These are phyloP conservation scores for Tuber microsphaerosporum DNA, from an alignment of 495 filamentous ascomycete genomes.

Conservation along the genomic window DNA sequence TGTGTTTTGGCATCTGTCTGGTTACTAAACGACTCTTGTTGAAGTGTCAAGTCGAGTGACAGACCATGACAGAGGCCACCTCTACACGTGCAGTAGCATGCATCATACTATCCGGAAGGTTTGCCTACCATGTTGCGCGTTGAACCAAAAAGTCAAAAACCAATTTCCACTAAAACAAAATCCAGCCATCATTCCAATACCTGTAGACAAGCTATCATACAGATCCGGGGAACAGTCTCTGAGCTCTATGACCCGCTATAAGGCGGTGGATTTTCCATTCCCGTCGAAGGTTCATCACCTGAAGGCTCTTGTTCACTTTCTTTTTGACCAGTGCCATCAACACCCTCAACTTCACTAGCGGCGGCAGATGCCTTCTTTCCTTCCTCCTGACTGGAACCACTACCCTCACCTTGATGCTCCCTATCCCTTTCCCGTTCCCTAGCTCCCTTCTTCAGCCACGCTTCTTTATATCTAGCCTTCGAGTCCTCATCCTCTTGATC, in stretches of 20 bases:
- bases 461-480: slow-evolving; percentile 22
- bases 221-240: background rate
- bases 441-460: slow-evolving; percentile 28
- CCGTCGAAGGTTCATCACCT: background rate
- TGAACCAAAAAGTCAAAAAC: background rate
- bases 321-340: background rate
- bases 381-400: background rate
- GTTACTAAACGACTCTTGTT: too few species aligned
- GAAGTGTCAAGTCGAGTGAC: too few species aligned
- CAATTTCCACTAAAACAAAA: background rate
- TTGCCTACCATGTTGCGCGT: background rate
- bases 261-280: background rate
- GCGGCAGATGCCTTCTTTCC: background rate
- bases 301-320: background rate
- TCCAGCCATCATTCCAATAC: background rate
- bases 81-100: background rate
- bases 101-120: background rate
- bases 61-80: too few species aligned
- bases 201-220: background rate
- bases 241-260: background rate
- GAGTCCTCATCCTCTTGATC: slow-evolving; percentile 27
- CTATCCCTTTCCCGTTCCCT: slow-evolving; percentile 25
- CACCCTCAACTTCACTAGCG: slow-evolving; percentile 20
- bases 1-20: too few species aligned
- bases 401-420: slow-evolving; percentile 15